Percentiles rank a stretch among this genome's conserved stretches.
These are phyloP conservation scores for Collariella sp. DNA, from an alignment of 495 filamentous ascomycete genomes.

Conservation along the genomic window DNA sequence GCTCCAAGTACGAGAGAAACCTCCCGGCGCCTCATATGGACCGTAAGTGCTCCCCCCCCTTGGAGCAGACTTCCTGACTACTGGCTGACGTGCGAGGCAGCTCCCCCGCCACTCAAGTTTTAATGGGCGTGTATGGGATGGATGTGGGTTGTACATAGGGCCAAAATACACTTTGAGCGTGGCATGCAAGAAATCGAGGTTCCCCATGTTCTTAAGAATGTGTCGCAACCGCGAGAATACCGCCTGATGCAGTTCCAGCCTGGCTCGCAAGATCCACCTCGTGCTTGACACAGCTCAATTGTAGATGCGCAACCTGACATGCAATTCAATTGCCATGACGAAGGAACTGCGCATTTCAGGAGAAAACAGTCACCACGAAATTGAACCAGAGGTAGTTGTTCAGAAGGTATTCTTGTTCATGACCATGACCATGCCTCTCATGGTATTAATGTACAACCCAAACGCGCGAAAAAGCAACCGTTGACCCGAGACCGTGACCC, in stretches of 20 bases:
- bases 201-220: neutral
- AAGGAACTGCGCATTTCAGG: too few relatives aligned
- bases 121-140: conserved; percentile 17
- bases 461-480: conserved; percentile 62
- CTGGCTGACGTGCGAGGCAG: conserved; percentile 21
- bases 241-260: too few relatives aligned
- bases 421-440: conserved; percentile 57
- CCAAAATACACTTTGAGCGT: neutral
- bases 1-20: conserved; percentile 95
- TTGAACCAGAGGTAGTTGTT: conserved; percentile 14
- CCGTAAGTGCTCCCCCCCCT: conserved; percentile 48
- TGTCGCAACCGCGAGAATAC: too few relatives aligned
- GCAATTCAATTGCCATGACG: neutral
- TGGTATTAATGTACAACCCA: conserved; percentile 87
- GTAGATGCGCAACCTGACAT: neutral
- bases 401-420: conserved; percentile 47
- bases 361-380: neutral
- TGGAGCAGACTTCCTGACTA: neutral
- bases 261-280: too few relatives aligned
- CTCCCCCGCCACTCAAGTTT: conserved; percentile 40
- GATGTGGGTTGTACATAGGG: conserved; percentile 16
- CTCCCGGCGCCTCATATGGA: conserved; percentile 68
- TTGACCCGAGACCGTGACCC: conserved; percentile 79
- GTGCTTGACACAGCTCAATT: too few relatives aligned
- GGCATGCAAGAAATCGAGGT: neutral